Conservation (phyloP, 495 filamentous ascomycete species). For the Aspergillus hancockii region DNA sequence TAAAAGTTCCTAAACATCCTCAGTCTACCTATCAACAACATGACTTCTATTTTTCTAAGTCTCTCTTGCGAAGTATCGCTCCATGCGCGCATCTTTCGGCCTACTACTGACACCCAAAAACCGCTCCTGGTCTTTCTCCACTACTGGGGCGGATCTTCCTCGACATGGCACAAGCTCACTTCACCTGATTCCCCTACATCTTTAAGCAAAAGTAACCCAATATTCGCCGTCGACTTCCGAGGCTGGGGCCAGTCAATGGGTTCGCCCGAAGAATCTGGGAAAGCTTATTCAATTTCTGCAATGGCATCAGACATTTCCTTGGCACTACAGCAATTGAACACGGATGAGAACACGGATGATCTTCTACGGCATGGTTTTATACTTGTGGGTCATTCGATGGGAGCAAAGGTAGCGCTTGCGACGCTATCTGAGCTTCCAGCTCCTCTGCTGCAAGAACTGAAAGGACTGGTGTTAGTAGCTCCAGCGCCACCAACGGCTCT, state of each 20-base stretch:
- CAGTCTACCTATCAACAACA: background rate
- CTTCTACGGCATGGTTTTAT: conserved; percentile 29
- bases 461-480: conserved; percentile 38
- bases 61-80: conserved; percentile 6
- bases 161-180: conserved; percentile 37
- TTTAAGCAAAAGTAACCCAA: conserved; percentile 23
- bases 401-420: conserved; percentile 42
- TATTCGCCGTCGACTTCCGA: conserved; percentile 35
- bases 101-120: conserved; percentile 3
- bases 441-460: conserved; percentile 16
- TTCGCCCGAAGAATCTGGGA: conserved; percentile 13
- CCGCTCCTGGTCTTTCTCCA: conserved; percentile 41
- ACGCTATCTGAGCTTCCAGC: conserved; percentile 19
- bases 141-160: conserved; percentile 47
- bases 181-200: conserved; percentile 21
- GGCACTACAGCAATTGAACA: conserved; percentile 22
- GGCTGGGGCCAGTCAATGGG: conserved; percentile 44
- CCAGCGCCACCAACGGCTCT: conserved; percentile 38
- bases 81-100: conserved; percentile 15
- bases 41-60: background rate
- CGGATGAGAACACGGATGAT: conserved; percentile 5
- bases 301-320: conserved; percentile 35
- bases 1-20: no score
- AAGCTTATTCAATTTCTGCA: conserved; percentile 26
- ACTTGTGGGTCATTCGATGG: conserved; percentile 46